Evolutionary conservation across 805 yeast species (phyloP).

Genomic region (Candida mattraensis): DNA sequence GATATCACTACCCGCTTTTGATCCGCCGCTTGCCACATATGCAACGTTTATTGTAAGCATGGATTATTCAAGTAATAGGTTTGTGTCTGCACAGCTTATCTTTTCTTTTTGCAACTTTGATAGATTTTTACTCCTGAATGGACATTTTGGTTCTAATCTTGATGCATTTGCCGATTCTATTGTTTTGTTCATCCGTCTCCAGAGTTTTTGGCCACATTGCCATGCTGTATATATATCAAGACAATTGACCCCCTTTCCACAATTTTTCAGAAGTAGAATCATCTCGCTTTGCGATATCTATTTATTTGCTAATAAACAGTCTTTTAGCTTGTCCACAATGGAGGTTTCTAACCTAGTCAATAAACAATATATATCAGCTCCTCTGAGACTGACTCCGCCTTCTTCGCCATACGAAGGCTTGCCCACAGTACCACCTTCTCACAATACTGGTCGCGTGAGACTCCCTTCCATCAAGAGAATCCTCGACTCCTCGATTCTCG

Average conservation of each 20-base stretch:
- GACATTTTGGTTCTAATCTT: slow-evolving; percentile 8
- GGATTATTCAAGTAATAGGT: no score
- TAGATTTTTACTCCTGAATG: slow-evolving; percentile 6
- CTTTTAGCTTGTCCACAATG: slow-evolving; percentile 8
- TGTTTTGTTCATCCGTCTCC: slow-evolving; percentile 1
- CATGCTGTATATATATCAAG: slow-evolving; percentile 4
- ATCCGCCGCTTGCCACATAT: no score
- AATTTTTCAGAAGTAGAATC: no score
- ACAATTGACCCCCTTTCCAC: not conserved
- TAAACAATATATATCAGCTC: slow-evolving; percentile 11
- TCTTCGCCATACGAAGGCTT: slow-evolving; percentile 17
- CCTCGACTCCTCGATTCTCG: slow-evolving; percentile 21
- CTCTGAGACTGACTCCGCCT: slow-evolving; percentile 20
- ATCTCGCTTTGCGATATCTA: not conserved
- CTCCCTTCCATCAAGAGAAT: slow-evolving; percentile 26
- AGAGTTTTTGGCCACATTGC: not conserved
- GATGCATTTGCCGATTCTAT: slow-evolving; percentile 9
- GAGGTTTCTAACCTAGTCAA: slow-evolving; percentile 22
- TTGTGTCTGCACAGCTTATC: not conserved
- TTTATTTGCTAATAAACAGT: not conserved
- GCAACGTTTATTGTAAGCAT: no score
- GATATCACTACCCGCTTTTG: no score
- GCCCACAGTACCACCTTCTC: slow-evolving; percentile 8
- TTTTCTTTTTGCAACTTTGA: slow-evolving; percentile 5
- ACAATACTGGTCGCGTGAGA: slow-evolving; percentile 14